Evolutionary conservation across 2,329 filamentous ascomycete species (phyloP).

Genomic region (Ceratocystis ficicola): DNA sequence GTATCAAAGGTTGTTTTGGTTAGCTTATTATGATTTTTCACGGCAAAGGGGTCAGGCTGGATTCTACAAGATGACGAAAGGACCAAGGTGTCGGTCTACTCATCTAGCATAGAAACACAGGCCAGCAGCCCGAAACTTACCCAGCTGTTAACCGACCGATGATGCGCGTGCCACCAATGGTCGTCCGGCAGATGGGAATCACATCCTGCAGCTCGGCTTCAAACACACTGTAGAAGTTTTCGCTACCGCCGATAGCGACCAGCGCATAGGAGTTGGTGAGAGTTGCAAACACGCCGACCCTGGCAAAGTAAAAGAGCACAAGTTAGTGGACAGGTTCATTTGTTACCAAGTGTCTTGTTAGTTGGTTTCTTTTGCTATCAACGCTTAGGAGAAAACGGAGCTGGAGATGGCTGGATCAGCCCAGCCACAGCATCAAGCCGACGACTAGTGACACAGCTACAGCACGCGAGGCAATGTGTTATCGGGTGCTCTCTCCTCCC

Average conservation of each 20-base stretch:
- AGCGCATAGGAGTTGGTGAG: conserved; percentile 96
- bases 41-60: background rate
- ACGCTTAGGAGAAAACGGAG: background rate
- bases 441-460: too few species aligned
- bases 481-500: too few species aligned
- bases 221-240: conserved; percentile 99
- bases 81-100: background rate
- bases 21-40: background rate
- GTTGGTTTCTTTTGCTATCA: background rate
- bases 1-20: background rate
- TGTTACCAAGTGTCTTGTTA: background rate
- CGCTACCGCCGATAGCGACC: conserved; percentile 84
- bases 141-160: conserved; percentile 90
- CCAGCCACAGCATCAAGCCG: too few species aligned
- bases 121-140: conserved; percentile 35
- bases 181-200: conserved; percentile 91
- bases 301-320: conserved; percentile 31
- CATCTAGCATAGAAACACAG: background rate
- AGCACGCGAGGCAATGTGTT: too few species aligned
- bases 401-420: too few species aligned
- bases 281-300: conserved; percentile 91
- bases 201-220: conserved; percentile 96
- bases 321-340: conserved; percentile 19
- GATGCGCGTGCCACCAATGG: conserved; percentile 92
- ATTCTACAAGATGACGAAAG: background rate